Percentiles rank a stretch among this genome's conserved stretches.
These are phyloP conservation scores for Scheffersomyces spartinae DNA, from an alignment of 805 yeast genomes.

Conservation along the genomic window DNA sequence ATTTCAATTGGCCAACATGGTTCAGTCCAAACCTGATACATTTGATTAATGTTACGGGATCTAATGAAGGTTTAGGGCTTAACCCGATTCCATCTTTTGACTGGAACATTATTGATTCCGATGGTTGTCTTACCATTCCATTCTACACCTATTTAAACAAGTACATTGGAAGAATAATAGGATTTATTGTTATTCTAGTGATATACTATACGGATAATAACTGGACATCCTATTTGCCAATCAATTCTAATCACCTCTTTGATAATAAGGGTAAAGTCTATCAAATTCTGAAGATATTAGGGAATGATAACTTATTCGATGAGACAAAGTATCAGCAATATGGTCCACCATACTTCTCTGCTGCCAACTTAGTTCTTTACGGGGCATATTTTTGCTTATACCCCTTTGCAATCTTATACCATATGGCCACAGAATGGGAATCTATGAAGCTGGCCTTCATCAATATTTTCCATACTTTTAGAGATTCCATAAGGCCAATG, in stretches of 20 bases:
- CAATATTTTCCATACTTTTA: slow-evolving; percentile 19
- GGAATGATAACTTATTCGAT: slow-evolving; percentile 34
- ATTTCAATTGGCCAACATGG: slow-evolving; percentile 50
- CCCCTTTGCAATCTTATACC: slow-evolving; percentile 43
- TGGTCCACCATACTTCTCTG: slow-evolving; percentile 58
- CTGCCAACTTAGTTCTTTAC: slow-evolving; percentile 48
- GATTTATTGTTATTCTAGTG: slow-evolving; percentile 15
- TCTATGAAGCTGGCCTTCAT: slow-evolving; percentile 27
- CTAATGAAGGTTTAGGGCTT: slow-evolving; percentile 34
- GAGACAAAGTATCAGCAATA: slow-evolving; percentile 34
- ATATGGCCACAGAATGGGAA: slow-evolving; percentile 33
- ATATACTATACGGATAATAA: slow-evolving; percentile 35
- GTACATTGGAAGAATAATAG: slow-evolving; percentile 20
- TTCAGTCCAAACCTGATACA: slow-evolving; percentile 38
- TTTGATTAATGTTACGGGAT: slow-evolving; percentile 40
- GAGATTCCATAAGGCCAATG: slow-evolving; percentile 6
- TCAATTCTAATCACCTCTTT: slow-evolving; percentile 39
- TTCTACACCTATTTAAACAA: slow-evolving; percentile 22
- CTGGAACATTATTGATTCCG: slow-evolving; percentile 29
- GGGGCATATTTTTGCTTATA: slow-evolving; percentile 47
- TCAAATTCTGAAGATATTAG: slow-evolving; percentile 35
- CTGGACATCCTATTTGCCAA: slow-evolving; percentile 41
- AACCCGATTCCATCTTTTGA: slow-evolving; percentile 46
- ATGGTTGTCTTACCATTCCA: slow-evolving; percentile 29
- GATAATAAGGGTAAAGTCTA: slow-evolving; percentile 39